These are phyloP conservation scores for Malus hybrid DNA, from an alignment of 331 rosid genomes.

Conservation along the genomic window DNA sequence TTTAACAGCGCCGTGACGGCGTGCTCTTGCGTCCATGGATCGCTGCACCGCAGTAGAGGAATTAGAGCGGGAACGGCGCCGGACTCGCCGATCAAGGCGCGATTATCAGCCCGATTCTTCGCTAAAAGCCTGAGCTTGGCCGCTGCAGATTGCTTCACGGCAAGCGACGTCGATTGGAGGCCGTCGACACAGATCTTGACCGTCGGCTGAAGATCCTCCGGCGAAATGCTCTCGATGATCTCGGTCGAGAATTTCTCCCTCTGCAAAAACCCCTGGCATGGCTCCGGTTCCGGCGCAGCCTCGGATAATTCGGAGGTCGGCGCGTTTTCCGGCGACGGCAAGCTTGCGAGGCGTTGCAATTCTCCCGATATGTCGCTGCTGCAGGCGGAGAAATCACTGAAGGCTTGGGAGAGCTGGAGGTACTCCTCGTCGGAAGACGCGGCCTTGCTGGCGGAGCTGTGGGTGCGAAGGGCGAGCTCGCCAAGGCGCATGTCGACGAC, in stretches of 20 bases:
- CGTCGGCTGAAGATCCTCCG: constrained; percentile 98
- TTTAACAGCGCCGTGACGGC: constrained; percentile 84
- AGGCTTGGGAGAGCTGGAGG: constrained; percentile 76
- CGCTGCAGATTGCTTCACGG: constrained; percentile 88
- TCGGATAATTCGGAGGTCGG: background rate
- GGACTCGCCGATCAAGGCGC: constrained; percentile 77
- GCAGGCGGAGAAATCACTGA: constrained; percentile 80
- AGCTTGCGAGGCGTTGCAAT: constrained; percentile 62
- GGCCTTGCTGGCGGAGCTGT: constrained; percentile 25
- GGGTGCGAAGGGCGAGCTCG: constrained; percentile 62
- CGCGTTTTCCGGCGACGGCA: constrained; percentile 50
- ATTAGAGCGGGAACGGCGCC: constrained; percentile 83
- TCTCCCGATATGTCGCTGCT: constrained; percentile 96
- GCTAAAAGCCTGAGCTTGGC: constrained; percentile 85
- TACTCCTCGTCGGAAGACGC: constrained; percentile 45
- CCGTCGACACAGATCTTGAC: constrained; percentile 93
- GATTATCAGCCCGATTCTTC: constrained; percentile 81
- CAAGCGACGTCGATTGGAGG: constrained; percentile 59
- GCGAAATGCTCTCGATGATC: constrained; percentile 97
- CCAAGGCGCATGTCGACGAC: constrained; percentile 82
- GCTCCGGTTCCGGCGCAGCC: constrained; percentile 22
- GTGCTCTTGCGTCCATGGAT: constrained; percentile 93
- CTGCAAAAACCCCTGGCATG: constrained; percentile 81
- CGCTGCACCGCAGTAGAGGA: constrained; percentile 83
- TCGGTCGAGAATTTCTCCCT: constrained; percentile 88